A percentile compares a stretch with the other conserved stretches of the same genome.
Conservation (phyloP, 179 eudicot genomes). For the Drosera spatulata region DNA sequence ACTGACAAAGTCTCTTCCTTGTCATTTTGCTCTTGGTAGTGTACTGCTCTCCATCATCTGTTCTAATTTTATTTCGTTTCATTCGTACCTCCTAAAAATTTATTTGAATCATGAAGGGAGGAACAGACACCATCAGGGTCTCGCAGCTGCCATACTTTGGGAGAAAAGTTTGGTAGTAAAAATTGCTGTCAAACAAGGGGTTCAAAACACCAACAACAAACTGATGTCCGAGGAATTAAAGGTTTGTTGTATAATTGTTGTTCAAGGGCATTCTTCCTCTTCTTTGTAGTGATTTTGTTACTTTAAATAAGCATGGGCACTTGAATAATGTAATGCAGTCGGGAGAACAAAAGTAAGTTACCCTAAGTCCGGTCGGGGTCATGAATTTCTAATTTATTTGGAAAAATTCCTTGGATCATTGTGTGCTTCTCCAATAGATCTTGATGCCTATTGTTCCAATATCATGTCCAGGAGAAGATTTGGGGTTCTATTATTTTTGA, state of each 20-base stretch:
- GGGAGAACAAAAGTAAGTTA: no score
- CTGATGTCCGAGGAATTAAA: conserved; percentile 91
- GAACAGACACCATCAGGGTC: conserved; percentile 95
- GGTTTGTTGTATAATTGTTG: conserved; percentile 24
- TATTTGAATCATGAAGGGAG: conserved; percentile 51
- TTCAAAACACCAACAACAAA: conserved; percentile 92
- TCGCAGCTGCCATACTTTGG: conserved; percentile 95
- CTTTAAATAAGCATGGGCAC: no score
- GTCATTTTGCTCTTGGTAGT: conserved; percentile 98
- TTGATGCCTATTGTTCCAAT: no score
- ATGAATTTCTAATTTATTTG: no score
- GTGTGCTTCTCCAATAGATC: no score
- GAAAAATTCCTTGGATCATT: no score
- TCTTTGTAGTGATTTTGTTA: neutral
- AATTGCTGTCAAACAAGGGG: conserved; percentile 97
- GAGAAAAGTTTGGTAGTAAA: conserved; percentile 91
- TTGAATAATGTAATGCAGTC: no score
- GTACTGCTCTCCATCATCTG: conserved; percentile 2
- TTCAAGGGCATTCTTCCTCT: conserved; percentile 1
- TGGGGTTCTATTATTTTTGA: no score
- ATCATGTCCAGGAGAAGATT: no score
- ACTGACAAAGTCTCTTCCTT: conserved; percentile 87
- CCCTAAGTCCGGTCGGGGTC: no score
- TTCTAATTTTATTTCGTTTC: conserved; percentile 8
- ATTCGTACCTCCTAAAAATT: conserved; percentile 10